A percentile compares a stretch with the other conserved stretches of the same genome.
Conservation (phyloP, 1,284 basidiomycete species). For the Termitomyces sp. region DNA sequence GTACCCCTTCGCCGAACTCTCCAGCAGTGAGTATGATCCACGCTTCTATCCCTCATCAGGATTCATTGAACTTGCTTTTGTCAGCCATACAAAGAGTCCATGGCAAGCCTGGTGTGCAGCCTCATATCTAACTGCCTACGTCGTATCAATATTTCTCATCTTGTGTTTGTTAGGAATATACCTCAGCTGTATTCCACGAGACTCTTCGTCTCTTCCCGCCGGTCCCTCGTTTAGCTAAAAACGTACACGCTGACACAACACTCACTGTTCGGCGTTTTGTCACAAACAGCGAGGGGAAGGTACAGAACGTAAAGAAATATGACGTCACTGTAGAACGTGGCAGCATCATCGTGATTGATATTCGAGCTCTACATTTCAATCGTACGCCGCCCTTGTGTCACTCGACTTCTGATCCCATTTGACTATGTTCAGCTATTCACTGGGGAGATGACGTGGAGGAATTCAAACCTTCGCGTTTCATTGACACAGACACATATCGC, state of each 20-base stretch:
- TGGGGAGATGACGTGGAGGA: conserved; percentile 43
- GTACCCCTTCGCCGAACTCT: conserved; percentile 17
- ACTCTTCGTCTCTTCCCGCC: conserved; percentile 38
- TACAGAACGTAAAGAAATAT: conserved; percentile 27
- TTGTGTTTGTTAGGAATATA: conserved; percentile 32
- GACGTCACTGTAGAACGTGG: conserved; percentile 37
- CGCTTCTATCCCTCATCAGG: not conserved
- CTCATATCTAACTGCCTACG: not conserved
- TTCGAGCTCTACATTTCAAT: conserved; percentile 33
- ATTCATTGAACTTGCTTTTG: not conserved
- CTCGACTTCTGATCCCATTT: not conserved
- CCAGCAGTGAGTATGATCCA: conserved; percentile 18
- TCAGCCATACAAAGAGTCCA: conserved; percentile 33
- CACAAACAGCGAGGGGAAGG: conserved; percentile 22
- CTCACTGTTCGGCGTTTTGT: conserved; percentile 33
- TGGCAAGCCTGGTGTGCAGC: conserved; percentile 29
- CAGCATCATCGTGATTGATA: conserved; percentile 34
- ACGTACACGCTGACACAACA: conserved; percentile 30
- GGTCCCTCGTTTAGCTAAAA: conserved; percentile 37
- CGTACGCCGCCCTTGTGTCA: conserved; percentile 15
- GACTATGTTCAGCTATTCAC: conserved; percentile 25
- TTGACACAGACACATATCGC: conserved; percentile 35
- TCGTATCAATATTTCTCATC: not conserved
- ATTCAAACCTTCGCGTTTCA: conserved; percentile 45
- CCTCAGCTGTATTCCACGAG: conserved; percentile 37